Percentiles rank a stretch among this genome's conserved stretches.
These are phyloP conservation scores for Lolium perenne DNA, from an alignment of 176 grass and related monocot genomes.

Conservation along the genomic window DNA sequence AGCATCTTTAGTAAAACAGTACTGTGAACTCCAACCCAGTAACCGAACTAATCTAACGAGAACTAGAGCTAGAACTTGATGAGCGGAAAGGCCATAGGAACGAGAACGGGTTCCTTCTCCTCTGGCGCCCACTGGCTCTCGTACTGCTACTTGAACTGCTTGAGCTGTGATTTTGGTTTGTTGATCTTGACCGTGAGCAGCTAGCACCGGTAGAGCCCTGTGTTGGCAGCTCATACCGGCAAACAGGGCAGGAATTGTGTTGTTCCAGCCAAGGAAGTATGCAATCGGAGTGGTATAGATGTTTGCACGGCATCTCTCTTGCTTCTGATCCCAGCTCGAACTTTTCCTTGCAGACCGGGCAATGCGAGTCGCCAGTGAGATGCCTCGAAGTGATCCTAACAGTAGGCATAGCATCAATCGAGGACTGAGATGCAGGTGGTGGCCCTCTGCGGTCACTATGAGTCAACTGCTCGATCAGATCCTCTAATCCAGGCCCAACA, in stretches of 20 bases:
- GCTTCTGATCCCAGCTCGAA: slow-evolving; percentile 75
- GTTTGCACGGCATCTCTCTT: slow-evolving; percentile 90
- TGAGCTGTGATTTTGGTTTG: slow-evolving; percentile 53
- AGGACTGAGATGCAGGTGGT: slow-evolving; percentile 74
- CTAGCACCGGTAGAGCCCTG: slow-evolving; percentile 57
- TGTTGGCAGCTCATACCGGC: slow-evolving; percentile 73
- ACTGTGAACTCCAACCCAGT: slow-evolving; percentile 32
- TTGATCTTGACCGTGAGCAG: slow-evolving; percentile 63
- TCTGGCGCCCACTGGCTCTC: slow-evolving; percentile 56
- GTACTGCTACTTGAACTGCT: slow-evolving; percentile 61
- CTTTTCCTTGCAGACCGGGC: slow-evolving; percentile 88
- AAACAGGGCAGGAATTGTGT: slow-evolving; percentile 94
- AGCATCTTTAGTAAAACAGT: slow-evolving; percentile 50
- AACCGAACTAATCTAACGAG: slow-evolving; percentile 60
- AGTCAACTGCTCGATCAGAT: slow-evolving; percentile 83
- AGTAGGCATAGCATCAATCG: slow-evolving; percentile 78
- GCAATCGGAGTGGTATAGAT: slow-evolving; percentile 88
- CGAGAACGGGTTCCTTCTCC: slow-evolving; percentile 74
- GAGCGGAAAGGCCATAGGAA: slow-evolving; percentile 85
- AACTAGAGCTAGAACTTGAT: slow-evolving; percentile 72
- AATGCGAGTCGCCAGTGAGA: slow-evolving; percentile 80
- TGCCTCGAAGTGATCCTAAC: slow-evolving; percentile 82
- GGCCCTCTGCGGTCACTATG: slow-evolving; percentile 73
- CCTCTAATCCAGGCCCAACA: slow-evolving; percentile 82
- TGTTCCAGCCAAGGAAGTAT: slow-evolving; percentile 96